phyloP scores from a whole-genome alignment of 768 basidiomycete genomes.

The Phlegmacium glaucopus region DNA sequence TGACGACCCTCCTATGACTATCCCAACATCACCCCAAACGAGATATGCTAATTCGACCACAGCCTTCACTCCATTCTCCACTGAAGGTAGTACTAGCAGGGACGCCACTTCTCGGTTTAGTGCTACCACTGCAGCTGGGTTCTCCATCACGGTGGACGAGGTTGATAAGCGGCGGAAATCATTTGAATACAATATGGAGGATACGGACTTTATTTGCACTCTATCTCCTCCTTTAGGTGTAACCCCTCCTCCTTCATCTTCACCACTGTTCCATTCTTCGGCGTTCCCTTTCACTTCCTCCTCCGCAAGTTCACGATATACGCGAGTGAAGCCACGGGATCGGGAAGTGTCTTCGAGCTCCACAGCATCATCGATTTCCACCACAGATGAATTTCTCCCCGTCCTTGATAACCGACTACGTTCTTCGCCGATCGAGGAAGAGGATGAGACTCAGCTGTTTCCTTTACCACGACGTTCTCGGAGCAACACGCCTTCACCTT shows the following conservation, averaged over 20 bases:
- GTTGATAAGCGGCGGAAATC: conserved; percentile 55
- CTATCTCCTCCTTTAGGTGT: conserved; percentile 9
- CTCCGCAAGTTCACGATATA: conserved; percentile 5
- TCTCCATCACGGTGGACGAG: conserved; percentile 58
- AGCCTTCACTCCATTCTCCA: conserved; percentile 10
- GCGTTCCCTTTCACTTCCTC: conserved; percentile 9
- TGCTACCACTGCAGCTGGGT: conserved; percentile 11
- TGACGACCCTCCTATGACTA: conserved; percentile 3
- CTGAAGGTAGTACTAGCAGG: conserved; percentile 1
- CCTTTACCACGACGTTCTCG: conserved; percentile 59
- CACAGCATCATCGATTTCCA: conserved; percentile 5
- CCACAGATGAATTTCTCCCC: conserved; percentile 6
- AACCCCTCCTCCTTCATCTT: conserved; percentile 3
- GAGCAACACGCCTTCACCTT: conserved; percentile 29
- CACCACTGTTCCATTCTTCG: conserved; percentile 11
- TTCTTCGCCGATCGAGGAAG: conserved; percentile 46
- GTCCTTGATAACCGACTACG: conserved; percentile 11
- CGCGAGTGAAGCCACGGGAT: conserved; percentile 10
- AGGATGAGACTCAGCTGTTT: conserved; percentile 55
- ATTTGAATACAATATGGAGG: conserved; percentile 25
- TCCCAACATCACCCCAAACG: conserved; percentile 1
- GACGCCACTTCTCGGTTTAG: neutral
- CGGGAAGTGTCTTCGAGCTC: conserved; percentile 10
- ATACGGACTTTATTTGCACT: conserved; percentile 9
- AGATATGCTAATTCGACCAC: conserved; percentile 2